phyloP scores from a whole-genome alignment of 1,139 yeast species.

The Diutina scorzettiae region DNA sequence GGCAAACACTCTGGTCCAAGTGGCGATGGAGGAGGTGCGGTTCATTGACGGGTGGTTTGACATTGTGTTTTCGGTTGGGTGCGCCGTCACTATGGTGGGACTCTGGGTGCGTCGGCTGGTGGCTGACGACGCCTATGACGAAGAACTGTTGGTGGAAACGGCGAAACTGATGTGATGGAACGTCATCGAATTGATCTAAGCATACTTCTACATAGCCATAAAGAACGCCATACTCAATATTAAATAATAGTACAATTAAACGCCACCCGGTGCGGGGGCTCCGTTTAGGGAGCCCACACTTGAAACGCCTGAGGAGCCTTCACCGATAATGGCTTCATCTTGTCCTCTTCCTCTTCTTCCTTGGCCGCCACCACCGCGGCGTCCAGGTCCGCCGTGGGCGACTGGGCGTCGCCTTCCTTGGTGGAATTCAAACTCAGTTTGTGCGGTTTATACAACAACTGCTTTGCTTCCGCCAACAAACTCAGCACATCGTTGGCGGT shows the following conservation, averaged over 20 bases:
- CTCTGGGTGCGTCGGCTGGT: neutral
- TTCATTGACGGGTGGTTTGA: slow-evolving; percentile 78
- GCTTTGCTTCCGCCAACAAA: slow-evolving; percentile 35
- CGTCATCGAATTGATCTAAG: neutral
- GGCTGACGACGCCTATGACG: neutral
- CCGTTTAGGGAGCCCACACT: slow-evolving; percentile 60
- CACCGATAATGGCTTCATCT: slow-evolving; percentile 57
- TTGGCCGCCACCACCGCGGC: slow-evolving; percentile 10
- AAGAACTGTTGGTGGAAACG: slow-evolving; percentile 3
- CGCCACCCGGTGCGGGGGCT: neutral
- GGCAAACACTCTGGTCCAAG: slow-evolving; percentile 12
- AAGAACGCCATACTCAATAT: neutral
- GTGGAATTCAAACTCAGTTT: slow-evolving; percentile 18
- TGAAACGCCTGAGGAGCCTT: slow-evolving; percentile 79
- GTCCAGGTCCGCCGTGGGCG: slow-evolving; percentile 9
- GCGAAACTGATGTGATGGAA: neutral
- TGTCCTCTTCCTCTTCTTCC: slow-evolving; percentile 13
- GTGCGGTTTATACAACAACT: slow-evolving; percentile 39
- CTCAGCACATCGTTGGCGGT: slow-evolving; percentile 12
- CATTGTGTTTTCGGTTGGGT: slow-evolving; percentile 49
- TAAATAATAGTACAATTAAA: neutral
- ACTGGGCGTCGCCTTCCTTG: neutral
- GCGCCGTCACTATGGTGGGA: slow-evolving; percentile 27
- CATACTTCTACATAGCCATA: no score
- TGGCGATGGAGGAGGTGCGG: slow-evolving; percentile 28